phyloP scores from a whole-genome alignment of 192 early-diverging fungal genomes.

The Coemansia asiatica region DNA sequence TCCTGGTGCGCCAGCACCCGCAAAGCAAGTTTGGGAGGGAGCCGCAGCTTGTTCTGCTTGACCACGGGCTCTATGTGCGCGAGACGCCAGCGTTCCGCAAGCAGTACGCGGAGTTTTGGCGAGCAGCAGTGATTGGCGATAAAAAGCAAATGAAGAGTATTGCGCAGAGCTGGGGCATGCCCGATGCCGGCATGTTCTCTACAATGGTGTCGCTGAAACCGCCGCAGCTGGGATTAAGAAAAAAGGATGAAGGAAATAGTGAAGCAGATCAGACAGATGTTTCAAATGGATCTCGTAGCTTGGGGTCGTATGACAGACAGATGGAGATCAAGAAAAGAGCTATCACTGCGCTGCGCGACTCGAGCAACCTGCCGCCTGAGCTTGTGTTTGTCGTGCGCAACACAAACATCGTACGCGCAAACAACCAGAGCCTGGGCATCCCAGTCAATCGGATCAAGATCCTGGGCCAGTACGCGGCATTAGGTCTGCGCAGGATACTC shows the following conservation, averaged over 20 bases:
- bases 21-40: constrained; percentile 19
- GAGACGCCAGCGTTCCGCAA: constrained; percentile 67
- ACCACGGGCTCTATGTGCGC: constrained; percentile 90
- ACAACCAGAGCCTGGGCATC: constrained; percentile 80
- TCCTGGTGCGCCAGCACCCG: constrained; percentile 74
- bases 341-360: constrained; percentile 68
- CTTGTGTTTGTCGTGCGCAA: constrained; percentile 88
- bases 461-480: constrained; percentile 76
- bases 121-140: constrained; percentile 75
- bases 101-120: constrained; percentile 86
- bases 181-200: constrained; percentile 43
- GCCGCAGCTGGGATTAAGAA: not conserved
- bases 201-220: constrained; percentile 49
- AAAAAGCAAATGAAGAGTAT: constrained; percentile 63
- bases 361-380: constrained; percentile 77
- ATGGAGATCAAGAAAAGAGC: constrained; percentile 72
- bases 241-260: not conserved
- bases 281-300: not conserved
- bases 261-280: not conserved
- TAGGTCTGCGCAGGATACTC: constrained; percentile 56
- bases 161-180: constrained; percentile 67
- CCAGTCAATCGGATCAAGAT: constrained; percentile 87
- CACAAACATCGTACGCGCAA: constrained; percentile 82
- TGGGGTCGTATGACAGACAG: constrained; percentile 66
- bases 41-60: constrained; percentile 78